Conservation (phyloP, 2,329 filamentous ascomycete species). For the Beauveria sp. region DNA sequence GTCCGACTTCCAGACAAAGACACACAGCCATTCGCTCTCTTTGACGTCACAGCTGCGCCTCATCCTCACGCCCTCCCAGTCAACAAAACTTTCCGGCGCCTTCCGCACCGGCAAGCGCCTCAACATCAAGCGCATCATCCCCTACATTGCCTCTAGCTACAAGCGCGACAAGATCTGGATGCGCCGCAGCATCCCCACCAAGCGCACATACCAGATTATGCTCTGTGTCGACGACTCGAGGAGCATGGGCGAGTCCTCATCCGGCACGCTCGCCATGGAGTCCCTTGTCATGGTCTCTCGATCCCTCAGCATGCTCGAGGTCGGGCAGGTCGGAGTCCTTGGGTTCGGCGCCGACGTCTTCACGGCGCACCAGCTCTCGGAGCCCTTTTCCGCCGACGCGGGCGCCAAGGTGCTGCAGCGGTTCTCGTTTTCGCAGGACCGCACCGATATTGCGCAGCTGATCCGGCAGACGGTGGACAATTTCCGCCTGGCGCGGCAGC, state of each 20-base stretch:
- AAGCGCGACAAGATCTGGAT: slow-evolving; percentile 99
- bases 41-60: slow-evolving; percentile 92
- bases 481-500: slow-evolving; percentile 68
- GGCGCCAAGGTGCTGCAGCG: slow-evolving; percentile 77
- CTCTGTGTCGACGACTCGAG: slow-evolving; percentile 94
- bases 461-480: slow-evolving; percentile 70
- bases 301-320: slow-evolving; percentile 85
- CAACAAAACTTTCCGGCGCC: slow-evolving; percentile 91
- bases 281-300: slow-evolving; percentile 88
- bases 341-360: slow-evolving; percentile 81
- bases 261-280: slow-evolving; percentile 78
- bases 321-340: slow-evolving; percentile 83
- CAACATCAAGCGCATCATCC: slow-evolving; percentile 99
- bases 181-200: slow-evolving; percentile 82
- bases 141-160: slow-evolving; percentile 96
- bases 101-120: slow-evolving; percentile 97
- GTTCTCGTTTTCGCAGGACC: slow-evolving; percentile 78
- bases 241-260: slow-evolving; percentile 78
- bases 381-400: slow-evolving; percentile 66
- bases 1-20: slow-evolving; percentile 75
- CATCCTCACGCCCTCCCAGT: slow-evolving; percentile 88
- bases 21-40: slow-evolving; percentile 77
- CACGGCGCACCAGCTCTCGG: slow-evolving; percentile 78
- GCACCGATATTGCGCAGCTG: slow-evolving; percentile 77
- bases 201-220: slow-evolving; percentile 94